Base-by-base conservation (phyloP, 148 eudicot species). In the Vaccinium macrocarpon region DNA sequence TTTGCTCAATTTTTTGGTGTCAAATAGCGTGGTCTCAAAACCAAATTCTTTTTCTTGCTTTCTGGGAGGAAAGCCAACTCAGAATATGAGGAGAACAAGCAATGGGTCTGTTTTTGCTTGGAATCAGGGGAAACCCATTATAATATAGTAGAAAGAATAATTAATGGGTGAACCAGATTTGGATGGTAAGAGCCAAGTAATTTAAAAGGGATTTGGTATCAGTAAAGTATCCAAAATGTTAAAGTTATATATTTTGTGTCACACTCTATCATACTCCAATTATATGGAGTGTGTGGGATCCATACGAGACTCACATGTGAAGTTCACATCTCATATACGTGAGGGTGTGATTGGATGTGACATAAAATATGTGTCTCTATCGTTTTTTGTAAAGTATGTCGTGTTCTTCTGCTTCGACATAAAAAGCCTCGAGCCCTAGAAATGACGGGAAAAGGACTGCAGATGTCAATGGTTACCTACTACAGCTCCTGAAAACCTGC, bases 11-110 rank as follows among this genome's bases (percentile, higher is more conserved):
- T 32, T 52, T 52, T 66, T 18, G 78, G 8, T 13, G 27, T 55
- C 77, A 81, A 55, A 52, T n/a, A 25, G 42, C 70, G 57, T 79
- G 25, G 48, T n/a, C 59, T 21, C 79, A 50, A 81, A 87, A 71
- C 84, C 83, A 79, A 35, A 50, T 72, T 73, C 21, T 64, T 42
- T 62, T 62, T 62, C 13, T 75, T 79, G 32, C 87, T 59, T 84
- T 80, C 53, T 78, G 83, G 82, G 79, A 55, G 25, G 25, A 84
- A 86, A 87, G 88, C 86, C 88, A 88, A 59, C 76, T 86, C 87
- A 82, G 46, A 64, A 80, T 86, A 77, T 55, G 51, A 12, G 48
- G 76, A 77, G 76, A 50, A 18, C 76, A 62, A 56, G 52, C 80
- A 51, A 38, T 35, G 56, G 64, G 73, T 42, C 85, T 57, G 74